phyloP scores from a whole-genome alignment of 2,329 filamentous ascomycete species.

The Aspergillus brasiliensis region DNA sequence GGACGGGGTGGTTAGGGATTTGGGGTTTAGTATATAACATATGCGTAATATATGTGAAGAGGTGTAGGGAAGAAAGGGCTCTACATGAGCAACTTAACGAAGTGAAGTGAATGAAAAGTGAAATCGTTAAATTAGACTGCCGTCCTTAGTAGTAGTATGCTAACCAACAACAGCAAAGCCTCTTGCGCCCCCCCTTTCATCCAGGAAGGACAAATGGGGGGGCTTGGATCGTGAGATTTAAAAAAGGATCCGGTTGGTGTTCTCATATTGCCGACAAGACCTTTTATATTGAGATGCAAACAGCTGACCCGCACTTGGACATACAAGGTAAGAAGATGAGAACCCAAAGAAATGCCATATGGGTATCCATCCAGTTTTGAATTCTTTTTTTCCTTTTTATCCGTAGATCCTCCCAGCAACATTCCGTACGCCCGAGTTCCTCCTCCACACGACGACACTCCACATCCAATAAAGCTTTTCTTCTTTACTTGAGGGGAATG shows the following conservation, averaged over 20 bases:
- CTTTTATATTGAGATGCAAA: slow-evolving; percentile 45
- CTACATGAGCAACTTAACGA: neutral
- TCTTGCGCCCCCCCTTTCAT: slow-evolving; percentile 10
- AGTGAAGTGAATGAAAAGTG: slow-evolving; percentile 4
- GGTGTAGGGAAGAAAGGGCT: slow-evolving; percentile 18
- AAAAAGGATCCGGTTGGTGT: slow-evolving; percentile 15
- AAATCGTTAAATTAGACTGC: slow-evolving; percentile 28
- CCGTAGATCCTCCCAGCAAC: slow-evolving; percentile 37
- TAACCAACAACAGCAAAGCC: slow-evolving; percentile 14
- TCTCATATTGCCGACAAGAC: slow-evolving; percentile 39
- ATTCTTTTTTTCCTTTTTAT: too few species aligned
- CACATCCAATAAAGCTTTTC: slow-evolving; percentile 38
- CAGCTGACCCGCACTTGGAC: slow-evolving; percentile 42
- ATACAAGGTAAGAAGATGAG: slow-evolving; percentile 38
- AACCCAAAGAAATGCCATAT: slow-evolving; percentile 29
- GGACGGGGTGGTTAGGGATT: slow-evolving; percentile 38
- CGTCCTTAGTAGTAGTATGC: slow-evolving; percentile 18
- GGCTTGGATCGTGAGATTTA: slow-evolving; percentile 17
- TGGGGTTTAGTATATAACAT: neutral
- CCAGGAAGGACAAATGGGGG: slow-evolving; percentile 3
- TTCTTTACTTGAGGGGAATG: slow-evolving; percentile 97
- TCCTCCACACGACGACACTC: slow-evolving; percentile 34
- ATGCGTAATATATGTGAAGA: slow-evolving; percentile 13
- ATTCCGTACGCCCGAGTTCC: slow-evolving; percentile 27
- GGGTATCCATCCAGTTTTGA: slow-evolving; percentile 39